Conservation (phyloP, 345 rosid species). For the Eucalyptus brandiana region DNA sequence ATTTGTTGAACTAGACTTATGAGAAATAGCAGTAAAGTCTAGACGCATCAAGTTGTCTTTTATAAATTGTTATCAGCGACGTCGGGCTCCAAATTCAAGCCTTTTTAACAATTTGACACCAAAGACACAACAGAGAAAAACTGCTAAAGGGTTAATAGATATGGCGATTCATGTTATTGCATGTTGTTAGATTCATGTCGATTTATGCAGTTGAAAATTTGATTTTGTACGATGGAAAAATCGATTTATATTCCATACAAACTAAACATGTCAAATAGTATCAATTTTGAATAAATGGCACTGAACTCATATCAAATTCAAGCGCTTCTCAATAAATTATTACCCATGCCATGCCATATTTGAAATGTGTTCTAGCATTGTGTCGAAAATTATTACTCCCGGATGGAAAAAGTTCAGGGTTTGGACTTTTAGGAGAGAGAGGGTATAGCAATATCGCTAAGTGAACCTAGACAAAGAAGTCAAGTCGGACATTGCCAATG, state of each 20-base stretch:
- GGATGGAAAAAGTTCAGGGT: background rate
- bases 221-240: background rate
- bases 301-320: background rate
- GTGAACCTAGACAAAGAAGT: background rate
- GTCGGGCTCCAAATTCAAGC: background rate
- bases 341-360: background rate
- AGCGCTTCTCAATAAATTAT: background rate
- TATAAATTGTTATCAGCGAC: background rate
- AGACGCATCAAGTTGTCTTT: background rate
- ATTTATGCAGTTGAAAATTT: background rate
- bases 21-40: background rate
- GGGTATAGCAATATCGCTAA: background rate
- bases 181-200: background rate
- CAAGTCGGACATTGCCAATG: background rate
- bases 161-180: background rate
- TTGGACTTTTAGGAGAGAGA: background rate
- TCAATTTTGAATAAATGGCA: background rate
- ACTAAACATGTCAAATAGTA: background rate
- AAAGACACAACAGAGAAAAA: background rate
- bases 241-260: background rate
- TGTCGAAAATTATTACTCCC: background rate
- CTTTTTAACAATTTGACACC: background rate
- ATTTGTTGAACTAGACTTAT: background rate
- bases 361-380: background rate
- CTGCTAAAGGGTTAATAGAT: background rate